Evolutionary conservation across 768 basidiomycete genomes (phyloP), one percentile per base, ranked within the genome.

Genomic region (Lactarius evosmus): DNA sequence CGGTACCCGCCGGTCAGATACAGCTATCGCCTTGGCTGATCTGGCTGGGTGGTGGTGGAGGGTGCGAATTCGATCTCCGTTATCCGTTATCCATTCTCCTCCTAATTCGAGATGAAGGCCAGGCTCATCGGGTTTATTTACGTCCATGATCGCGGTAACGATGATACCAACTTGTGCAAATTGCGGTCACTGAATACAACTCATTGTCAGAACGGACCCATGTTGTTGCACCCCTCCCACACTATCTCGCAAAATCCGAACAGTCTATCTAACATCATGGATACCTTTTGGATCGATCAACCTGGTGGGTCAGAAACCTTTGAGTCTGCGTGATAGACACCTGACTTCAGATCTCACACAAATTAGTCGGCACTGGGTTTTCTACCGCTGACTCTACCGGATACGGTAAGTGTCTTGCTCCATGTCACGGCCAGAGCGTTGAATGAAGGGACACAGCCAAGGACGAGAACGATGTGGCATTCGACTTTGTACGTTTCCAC

Each of bases 271-370:
- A 79, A 74, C 27, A 70, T 88, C 25, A 82, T 85, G 1, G 89
- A 91, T 72, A 84, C 82, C 66, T 79, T 90, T 40, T 89, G 86
- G 86, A 76, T 91, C 56, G 89, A 91, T 69, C 85, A 89, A 61
- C 89, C 88, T 54, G 87, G n/a, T 38, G 7, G 17, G 57, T 5
- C 29, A 14, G 46, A 25, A 49, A 19, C 1, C 54, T 38, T 49
- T 52, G 19, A 17, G 29, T 53, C 12, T 56, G 41, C 19, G 12
- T 46, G 32, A 36, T 58, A 8, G 27, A 11, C 38, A 27, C 32
- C 16, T 56, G 32, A 56, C 54, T 30, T 8, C 17, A 17, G n/a
- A n/a, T 22, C 33, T 52, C 61, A 55, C 68, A 67, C 60, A 14
- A 25, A 56, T 17, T 65, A 83, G 66, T 67, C 29, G 88, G 87